Percentiles rank a stretch among this genome's conserved stretches.
These are phyloP conservation scores for Amanita molliuscula DNA, from an alignment of 768 basidiomycete species.

Conservation along the genomic window DNA sequence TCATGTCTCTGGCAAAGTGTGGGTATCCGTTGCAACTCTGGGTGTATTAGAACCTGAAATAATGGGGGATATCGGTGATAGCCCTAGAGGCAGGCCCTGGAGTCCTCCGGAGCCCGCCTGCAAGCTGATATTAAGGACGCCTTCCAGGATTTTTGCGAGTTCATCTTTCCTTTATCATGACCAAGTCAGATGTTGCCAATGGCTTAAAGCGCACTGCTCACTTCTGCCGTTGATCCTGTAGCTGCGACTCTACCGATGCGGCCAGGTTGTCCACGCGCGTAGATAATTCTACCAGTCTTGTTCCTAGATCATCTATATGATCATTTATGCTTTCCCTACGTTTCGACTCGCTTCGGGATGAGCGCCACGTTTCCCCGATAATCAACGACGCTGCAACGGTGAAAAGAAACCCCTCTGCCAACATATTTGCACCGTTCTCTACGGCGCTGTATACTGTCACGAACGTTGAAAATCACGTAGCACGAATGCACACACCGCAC, in stretches of 20 bases:
- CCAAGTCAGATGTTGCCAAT: not conserved
- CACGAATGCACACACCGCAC: slow-evolving; percentile 36
- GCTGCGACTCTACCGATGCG: slow-evolving; percentile 31
- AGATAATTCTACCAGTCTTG: slow-evolving; percentile 34
- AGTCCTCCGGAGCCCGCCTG: slow-evolving; percentile 58
- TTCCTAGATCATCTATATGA: slow-evolving; percentile 47
- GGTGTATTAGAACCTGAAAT: slow-evolving; percentile 8
- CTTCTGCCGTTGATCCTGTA: slow-evolving; percentile 34
- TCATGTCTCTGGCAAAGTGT: not conserved
- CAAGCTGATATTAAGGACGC: slow-evolving; percentile 59
- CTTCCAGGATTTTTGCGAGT: slow-evolving; percentile 51
- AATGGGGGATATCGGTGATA: slow-evolving; percentile 30
- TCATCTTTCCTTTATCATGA: slow-evolving; percentile 46
- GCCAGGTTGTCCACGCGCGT: slow-evolving; percentile 30
- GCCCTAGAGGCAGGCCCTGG: slow-evolving; percentile 43
- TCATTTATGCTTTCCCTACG: slow-evolving; percentile 70
- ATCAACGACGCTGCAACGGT: slow-evolving; percentile 65
- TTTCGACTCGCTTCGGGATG: slow-evolving; percentile 56
- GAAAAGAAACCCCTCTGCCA: slow-evolving; percentile 83
- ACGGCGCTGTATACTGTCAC: slow-evolving; percentile 45
- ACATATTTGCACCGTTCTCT: slow-evolving; percentile 75
- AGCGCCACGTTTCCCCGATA: slow-evolving; percentile 67
- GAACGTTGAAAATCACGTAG: not conserved
- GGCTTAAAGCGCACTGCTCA: slow-evolving; percentile 17
- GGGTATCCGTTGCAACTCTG: not conserved